These are phyloP conservation scores for Psilocybe cubensis DNA, from an alignment of 768 basidiomycete species.

Conservation along the genomic window DNA sequence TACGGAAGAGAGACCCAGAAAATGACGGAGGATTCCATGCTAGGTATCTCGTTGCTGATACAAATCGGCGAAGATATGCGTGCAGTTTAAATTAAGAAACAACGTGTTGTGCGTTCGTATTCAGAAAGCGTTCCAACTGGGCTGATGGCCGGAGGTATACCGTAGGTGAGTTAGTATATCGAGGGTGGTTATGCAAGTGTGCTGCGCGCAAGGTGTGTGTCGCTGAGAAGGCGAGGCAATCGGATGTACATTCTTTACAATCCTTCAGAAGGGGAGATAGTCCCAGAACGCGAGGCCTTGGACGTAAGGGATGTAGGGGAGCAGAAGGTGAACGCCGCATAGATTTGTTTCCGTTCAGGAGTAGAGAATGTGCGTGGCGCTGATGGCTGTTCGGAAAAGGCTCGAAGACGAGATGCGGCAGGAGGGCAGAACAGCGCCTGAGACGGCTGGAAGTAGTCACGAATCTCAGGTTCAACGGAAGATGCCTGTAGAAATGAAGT, in stretches of 20 bases:
- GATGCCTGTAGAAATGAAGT: conserved; percentile 41
- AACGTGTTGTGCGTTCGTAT: conserved; percentile 15
- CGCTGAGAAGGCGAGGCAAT: conserved; percentile 10
- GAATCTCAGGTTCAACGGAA: conserved; percentile 59
- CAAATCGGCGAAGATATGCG: conserved; percentile 14
- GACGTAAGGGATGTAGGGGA: conserved; percentile 68
- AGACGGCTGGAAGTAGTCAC: conserved; percentile 53
- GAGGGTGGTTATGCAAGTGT: conserved; percentile 1
- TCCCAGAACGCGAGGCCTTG: conserved; percentile 39
- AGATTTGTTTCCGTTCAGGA: conserved; percentile 73
- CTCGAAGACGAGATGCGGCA: conserved; percentile 23
- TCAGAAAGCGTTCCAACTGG: conserved; percentile 9
- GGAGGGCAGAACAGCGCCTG: conserved; percentile 32
- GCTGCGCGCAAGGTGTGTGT: conserved; percentile 18
- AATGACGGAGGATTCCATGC: conserved; percentile 3
- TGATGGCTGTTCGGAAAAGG: conserved; percentile 29
- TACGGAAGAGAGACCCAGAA: not conserved
- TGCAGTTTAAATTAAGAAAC: conserved; percentile 18
- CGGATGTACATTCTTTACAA: conserved; percentile 1
- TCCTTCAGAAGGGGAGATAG: conserved; percentile 24
- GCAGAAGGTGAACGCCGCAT: conserved; percentile 78
- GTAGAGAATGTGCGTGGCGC: conserved; percentile 60
- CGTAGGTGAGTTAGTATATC: conserved; percentile 6
- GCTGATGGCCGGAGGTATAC: conserved; percentile 6
- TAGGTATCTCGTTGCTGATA: conserved; percentile 3